These are phyloP conservation scores for Angophora floribunda DNA, from an alignment of 345 rosid genomes.

Conservation along the genomic window DNA sequence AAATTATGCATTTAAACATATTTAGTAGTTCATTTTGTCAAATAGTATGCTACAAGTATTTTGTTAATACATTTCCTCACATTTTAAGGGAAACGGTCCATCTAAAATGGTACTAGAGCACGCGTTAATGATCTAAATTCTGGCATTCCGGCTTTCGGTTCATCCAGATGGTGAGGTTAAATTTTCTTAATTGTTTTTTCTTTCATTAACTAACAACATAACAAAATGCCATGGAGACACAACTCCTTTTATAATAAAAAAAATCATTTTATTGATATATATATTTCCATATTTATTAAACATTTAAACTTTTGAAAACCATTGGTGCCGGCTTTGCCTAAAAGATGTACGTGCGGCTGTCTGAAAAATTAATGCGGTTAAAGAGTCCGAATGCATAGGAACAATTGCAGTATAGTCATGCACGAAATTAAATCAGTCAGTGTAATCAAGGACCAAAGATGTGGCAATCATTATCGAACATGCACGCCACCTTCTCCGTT, in stretches of 20 bases:
- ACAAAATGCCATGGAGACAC: not conserved
- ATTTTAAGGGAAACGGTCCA: not conserved
- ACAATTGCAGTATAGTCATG: not conserved
- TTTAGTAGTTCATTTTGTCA: not conserved
- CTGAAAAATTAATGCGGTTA: not conserved
- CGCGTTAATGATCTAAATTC: not conserved
- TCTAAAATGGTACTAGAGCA: not conserved
- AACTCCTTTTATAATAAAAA: not conserved
- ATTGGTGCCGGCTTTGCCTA: not conserved
- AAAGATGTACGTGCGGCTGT: not conserved
- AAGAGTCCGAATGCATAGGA: not conserved
- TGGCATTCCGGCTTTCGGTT: not conserved
- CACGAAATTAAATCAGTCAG: not conserved
- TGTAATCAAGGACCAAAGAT: not conserved
- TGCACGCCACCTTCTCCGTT: slow-evolving; percentile 8
- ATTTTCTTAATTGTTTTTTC: not conserved
- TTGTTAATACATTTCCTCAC: not conserved
- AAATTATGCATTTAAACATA: not conserved
- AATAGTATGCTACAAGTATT: not conserved
- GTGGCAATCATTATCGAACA: slow-evolving; percentile 13
- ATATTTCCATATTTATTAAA: not conserved
- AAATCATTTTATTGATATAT: not conserved
- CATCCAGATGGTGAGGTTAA: not conserved
- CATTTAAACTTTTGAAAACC: not conserved
- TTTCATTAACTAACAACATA: not conserved